Evolutionary conservation across 2,329 filamentous ascomycete species (phyloP).

Genomic region (Fusarium denticulatum): DNA sequence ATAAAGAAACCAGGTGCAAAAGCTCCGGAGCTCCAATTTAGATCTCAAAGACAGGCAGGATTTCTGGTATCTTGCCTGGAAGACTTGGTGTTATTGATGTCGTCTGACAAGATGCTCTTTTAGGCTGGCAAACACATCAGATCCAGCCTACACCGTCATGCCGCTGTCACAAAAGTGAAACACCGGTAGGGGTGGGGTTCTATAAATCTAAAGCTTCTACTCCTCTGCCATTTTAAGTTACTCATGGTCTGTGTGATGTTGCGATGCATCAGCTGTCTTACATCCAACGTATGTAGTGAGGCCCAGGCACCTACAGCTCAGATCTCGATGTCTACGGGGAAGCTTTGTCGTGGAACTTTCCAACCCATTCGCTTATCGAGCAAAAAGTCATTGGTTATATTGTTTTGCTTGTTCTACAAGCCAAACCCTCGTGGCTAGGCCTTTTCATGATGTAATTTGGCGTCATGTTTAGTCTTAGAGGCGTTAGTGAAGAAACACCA

Average conservation of each 20-base stretch:
- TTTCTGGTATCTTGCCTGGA: background rate
- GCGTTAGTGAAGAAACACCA: slow-evolving; percentile 16
- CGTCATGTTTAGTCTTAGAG: slow-evolving; percentile 27
- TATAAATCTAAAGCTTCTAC: background rate
- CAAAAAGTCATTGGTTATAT: background rate
- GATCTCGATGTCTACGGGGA: slow-evolving; percentile 22
- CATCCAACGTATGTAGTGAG: background rate
- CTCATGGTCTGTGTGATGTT: background rate
- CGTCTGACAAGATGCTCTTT: background rate
- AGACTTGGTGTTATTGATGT: slow-evolving; percentile 1
- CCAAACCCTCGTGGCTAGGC: background rate
- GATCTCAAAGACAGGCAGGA: background rate
- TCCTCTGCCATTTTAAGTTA: background rate
- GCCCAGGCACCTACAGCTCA: background rate
- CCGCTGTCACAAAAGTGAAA: background rate
- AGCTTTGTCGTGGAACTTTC: slow-evolving; percentile 20
- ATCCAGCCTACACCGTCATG: background rate
- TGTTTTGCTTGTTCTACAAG: background rate
- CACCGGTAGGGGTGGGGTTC: background rate
- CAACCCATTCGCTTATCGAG: background rate
- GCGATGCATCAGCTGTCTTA: background rate
- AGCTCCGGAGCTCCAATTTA: background rate
- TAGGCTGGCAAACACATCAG: background rate
- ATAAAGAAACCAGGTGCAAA: background rate
- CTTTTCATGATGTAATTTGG: slow-evolving; percentile 38